Base-by-base conservation (phyloP, 2,329 filamentous ascomycete species). In the Canariomyces notabilis region DNA sequence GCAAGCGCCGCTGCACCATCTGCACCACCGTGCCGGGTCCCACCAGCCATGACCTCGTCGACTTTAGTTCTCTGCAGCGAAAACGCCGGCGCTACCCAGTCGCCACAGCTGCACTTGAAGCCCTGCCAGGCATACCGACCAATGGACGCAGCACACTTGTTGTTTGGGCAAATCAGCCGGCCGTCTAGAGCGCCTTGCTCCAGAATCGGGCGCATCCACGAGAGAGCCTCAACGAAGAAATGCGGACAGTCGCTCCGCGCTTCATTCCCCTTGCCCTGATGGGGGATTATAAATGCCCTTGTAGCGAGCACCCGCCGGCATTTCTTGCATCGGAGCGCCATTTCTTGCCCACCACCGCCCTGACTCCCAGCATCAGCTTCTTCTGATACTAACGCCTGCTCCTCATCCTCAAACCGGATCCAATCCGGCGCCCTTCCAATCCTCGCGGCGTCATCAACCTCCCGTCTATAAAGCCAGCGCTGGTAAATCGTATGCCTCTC, bases 51-150 rank as follows among this genome's bases (percentile, higher is more conserved):
- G 20, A 72, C 66, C 60, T 94, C 84, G 64, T 97, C 93, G 31
- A 96, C 84, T 57, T 83, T 83, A 43, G 85, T 83, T 65, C 83
- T 87, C 44, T 89, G 84, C 51, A 97, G 72, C 51, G 86, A 91
- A 63, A 98, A 93, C 1, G 86, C 90, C 7, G 93, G 91, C 41
- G 89, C 87, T 18, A 96, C 77, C 91, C 93, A 97, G 52, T 84
- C 81, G 31, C 85, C 82, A 65, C 93, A 98, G 61, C 82, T 93
- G 69, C 93, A 98, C 64, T 82, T 83, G 75, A 96, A 85, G 12
- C 93, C 93, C 64, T 94, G 89, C 93, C 93, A 98, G 42, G 91
- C 87, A 62, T 96, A 98, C 58, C 93, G 87, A 32, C 93, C 93
- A 38, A 97, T 80, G 42, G 88, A 89, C 33, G 87, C 82, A 37